phyloP scores from a whole-genome alignment of 2,329 filamentous ascomycete genomes.

The Colletotrichum gloeosporioides region DNA sequence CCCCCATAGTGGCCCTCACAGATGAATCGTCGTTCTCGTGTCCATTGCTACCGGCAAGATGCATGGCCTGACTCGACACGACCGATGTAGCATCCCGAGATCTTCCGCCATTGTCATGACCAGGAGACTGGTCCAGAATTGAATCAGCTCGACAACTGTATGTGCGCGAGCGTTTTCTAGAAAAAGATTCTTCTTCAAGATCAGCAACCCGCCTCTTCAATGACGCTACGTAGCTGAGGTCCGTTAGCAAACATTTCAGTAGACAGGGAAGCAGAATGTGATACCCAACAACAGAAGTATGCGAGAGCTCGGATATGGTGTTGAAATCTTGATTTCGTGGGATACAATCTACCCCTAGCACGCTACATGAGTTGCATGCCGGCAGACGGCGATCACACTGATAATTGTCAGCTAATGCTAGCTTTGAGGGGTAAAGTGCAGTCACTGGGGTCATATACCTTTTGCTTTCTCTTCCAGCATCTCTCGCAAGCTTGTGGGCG shows the following conservation, averaged over 20 bases:
- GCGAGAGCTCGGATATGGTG: background rate
- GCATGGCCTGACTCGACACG: background rate
- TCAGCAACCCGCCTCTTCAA: conserved; percentile 5
- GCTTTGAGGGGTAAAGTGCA: background rate
- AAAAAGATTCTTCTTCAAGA: background rate
- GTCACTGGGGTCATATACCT: background rate
- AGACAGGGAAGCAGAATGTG: background rate
- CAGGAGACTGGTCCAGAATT: background rate
- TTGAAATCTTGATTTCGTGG: conserved; percentile 6
- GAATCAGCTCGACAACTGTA: background rate
- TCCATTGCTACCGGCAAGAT: background rate
- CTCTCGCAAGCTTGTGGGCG: conserved; percentile 6
- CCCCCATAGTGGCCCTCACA: conserved; percentile 14
- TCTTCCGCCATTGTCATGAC: background rate
- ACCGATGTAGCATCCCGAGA: background rate
- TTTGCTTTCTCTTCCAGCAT: conserved; percentile 17
- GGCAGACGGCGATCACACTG: conserved; percentile 12
- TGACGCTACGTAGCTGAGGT: background rate
- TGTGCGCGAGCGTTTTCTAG: conserved; percentile 1
- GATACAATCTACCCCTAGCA: background rate
- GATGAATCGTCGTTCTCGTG: conserved; percentile 2
- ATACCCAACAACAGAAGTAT: conserved; percentile 7
- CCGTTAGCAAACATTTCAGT: background rate
- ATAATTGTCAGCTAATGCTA: background rate
- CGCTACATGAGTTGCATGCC: background rate